Percentiles rank a stretch among this genome's conserved stretches.
Evolutionary conservation across 108 stramenopile genomes (phyloP).

Genomic region (Hondaea fermentalgiana): DNA sequence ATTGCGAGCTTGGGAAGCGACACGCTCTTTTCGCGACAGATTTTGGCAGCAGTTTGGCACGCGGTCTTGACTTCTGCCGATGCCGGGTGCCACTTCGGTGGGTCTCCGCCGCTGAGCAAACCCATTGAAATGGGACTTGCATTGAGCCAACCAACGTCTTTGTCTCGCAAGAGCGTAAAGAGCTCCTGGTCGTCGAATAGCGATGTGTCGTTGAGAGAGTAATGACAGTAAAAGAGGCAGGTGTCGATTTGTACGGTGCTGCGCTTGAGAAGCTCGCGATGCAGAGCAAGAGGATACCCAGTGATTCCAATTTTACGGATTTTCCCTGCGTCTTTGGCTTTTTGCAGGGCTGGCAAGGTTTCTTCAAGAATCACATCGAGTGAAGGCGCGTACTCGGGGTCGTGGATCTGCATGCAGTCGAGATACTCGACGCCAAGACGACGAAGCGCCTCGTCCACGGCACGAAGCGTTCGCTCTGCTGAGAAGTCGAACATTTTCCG

Average conservation of each 20-base stretch:
- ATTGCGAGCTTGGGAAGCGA: constrained; percentile 34
- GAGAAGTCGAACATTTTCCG: constrained; percentile 75
- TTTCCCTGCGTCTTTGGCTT: constrained; percentile 54
- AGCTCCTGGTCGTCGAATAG: constrained; percentile 30
- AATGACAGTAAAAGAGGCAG: constrained; percentile 70
- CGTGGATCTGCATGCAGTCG: constrained; percentile 78
- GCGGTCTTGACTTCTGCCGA: constrained; percentile 50
- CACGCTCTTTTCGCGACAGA: constrained; percentile 43
- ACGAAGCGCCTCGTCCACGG: constrained; percentile 58
- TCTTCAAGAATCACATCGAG: constrained; percentile 58
- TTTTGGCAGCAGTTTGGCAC: constrained; percentile 46
- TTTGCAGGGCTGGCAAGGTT: constrained; percentile 62
- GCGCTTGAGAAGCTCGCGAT: constrained; percentile 60
- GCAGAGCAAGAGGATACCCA: constrained; percentile 75
- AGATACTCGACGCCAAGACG: constrained; percentile 66
- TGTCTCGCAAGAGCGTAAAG: constrained; percentile 41
- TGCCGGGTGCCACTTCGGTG: constrained; percentile 72
- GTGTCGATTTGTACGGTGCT: constrained; percentile 60
- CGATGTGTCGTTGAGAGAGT: constrained; percentile 65
- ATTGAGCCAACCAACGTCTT: constrained; percentile 51
- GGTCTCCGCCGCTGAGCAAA: constrained; percentile 55
- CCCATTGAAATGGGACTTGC: constrained; percentile 81
- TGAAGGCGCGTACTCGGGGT: constrained; percentile 74
- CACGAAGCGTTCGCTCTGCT: constrained; percentile 51
- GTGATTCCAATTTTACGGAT: constrained; percentile 69